Evolutionary conservation across 2,329 filamentous ascomycete genomes (phyloP), one percentile per base, ranked within the genome.

Genomic region (Paecilomyces niveus): DNA sequence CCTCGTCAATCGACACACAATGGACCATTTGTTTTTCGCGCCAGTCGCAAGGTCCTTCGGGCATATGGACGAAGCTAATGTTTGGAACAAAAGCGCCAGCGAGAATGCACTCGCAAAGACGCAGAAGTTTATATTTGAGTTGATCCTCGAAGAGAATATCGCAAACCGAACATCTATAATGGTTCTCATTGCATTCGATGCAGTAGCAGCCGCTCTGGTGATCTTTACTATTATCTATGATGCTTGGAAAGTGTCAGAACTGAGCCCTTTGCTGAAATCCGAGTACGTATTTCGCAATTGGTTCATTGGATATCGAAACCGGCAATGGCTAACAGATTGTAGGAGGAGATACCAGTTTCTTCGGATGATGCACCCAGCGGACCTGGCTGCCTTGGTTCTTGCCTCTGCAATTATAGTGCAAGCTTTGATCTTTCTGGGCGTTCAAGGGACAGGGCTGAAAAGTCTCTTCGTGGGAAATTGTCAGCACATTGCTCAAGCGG

Each of bases 401-500:
- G 54, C 63, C 3, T 45, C 31, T 5, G 63, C 64, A 4, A 59
- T 62, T 26, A 56, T 63, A n/a, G 18, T 56, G 11, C 64, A 65
- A 52, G 59, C 63, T 7, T 24, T 60, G 7, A 54, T 65, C 24
- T 58, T 65, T 18, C 26, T 65, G 6, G 39, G 35, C 5, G 53
- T 65, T 13, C 61, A 62, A 51, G 57, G 50, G 3, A 56, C 58
- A 22, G 57, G 61, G 53, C 55, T 62, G 21, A 29, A 60, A 21
- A 24, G 54, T 35, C 24, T 60, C 2, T 55, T 53, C 26, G 39
- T 57, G 18, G 15, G 29, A 5, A 54, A 56, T 32, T 64, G 62
- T 18, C n/a, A 26, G 21, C 53, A 54, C 45, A 50, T 61, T 21
- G 63, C 63, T 39, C 64, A 68, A 54, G 57, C 68, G 55, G 59